Conservation (phyloP, 1,139 yeast genomes). For the Pneumocystis jirovecii region DNA sequence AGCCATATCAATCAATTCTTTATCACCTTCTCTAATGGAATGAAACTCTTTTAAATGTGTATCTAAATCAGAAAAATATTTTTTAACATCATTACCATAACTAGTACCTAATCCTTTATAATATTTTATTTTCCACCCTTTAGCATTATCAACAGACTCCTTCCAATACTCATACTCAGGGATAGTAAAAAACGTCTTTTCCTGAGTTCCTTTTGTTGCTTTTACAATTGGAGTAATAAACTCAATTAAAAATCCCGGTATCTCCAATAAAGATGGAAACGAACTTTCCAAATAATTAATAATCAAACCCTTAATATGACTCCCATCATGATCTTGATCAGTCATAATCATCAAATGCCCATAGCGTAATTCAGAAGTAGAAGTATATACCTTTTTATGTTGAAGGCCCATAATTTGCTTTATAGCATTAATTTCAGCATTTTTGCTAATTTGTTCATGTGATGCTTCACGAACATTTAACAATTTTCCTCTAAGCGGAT, state of each 20-base stretch:
- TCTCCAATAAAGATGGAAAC: slow-evolving; percentile 80
- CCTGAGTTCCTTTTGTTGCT: slow-evolving; percentile 52
- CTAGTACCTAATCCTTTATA: slow-evolving; percentile 99
- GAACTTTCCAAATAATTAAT: slow-evolving; percentile 87
- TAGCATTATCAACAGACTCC: slow-evolving; percentile 57
- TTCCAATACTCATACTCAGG: slow-evolving; percentile 95
- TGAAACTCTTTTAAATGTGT: slow-evolving; percentile 78
- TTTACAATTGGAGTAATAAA: slow-evolving; percentile 95
- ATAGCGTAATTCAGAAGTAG: slow-evolving; percentile 63
- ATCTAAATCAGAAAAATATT: slow-evolving; percentile 75
- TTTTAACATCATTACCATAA: slow-evolving; percentile 62
- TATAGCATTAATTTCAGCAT: slow-evolving; percentile 85
- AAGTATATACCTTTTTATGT: slow-evolving; percentile 73
- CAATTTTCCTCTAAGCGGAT: slow-evolving; percentile 88
- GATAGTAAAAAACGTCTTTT: slow-evolving; percentile 72
- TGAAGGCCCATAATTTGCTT: slow-evolving; percentile 93
- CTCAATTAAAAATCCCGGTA: slow-evolving; percentile 86
- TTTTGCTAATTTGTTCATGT: slow-evolving; percentile 81
- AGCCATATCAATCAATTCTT: slow-evolving; percentile 74
- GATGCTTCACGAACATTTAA: slow-evolving; percentile 93
- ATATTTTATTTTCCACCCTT: slow-evolving; percentile 86
- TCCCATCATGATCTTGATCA: slow-evolving; percentile 99
- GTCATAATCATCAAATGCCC: slow-evolving; percentile 99
- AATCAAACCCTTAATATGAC: slow-evolving; percentile 90
- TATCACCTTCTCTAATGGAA: slow-evolving; percentile 66